Base-by-base conservation (phyloP, 441 rosid species). In the Adansonia rubrostipa region DNA sequence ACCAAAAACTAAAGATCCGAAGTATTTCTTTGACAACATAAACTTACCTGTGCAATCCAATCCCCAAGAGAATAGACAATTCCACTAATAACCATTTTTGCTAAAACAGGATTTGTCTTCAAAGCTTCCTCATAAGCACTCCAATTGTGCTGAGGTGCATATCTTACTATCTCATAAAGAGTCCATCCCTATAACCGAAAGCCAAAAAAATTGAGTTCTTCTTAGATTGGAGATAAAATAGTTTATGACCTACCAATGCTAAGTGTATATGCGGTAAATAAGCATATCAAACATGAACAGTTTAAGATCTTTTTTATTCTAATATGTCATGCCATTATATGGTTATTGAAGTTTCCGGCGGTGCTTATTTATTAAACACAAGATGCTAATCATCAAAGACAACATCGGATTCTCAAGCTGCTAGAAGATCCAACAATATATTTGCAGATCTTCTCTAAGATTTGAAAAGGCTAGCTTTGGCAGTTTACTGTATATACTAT, bases 81-180 rank as follows among this genome's bases (percentile, higher is more conserved):
- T 80, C 98, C 99, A 81, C 99, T 93, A 56, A 96, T 96, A 20
- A 90, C 84, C 98, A 96, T 96, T 89, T 96, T 96, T 0, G 98
- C 99, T 68, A 93, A 82, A 80, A 96, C 94, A 0, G 99, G 99
- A 73, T 96, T 92, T 36, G 79, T 73, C 86, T 88, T 91, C 47
- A 96, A 82, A 67, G 97, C 97, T 86, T 92, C 95, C 84, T 93
- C 99, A 42, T 96, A 96, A 74, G 99, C 97, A 80, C 74, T 68
- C 99, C 99, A 96, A 86, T 89, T 96, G 84, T 96, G 99, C 65
- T 90, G 97, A 60, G 99, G 99, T 24, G 90, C 99, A 65, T 92
- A 96, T 82, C 99, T 88, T 73, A 93, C 64, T 76, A 96, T 92
- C 80, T 96, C 99, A 79, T 57, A 91, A 17, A 96, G 61, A 53